These are phyloP conservation scores for Avena sativa DNA, from an alignment of 176 grass and related monocot genomes.

Conservation along the genomic window DNA sequence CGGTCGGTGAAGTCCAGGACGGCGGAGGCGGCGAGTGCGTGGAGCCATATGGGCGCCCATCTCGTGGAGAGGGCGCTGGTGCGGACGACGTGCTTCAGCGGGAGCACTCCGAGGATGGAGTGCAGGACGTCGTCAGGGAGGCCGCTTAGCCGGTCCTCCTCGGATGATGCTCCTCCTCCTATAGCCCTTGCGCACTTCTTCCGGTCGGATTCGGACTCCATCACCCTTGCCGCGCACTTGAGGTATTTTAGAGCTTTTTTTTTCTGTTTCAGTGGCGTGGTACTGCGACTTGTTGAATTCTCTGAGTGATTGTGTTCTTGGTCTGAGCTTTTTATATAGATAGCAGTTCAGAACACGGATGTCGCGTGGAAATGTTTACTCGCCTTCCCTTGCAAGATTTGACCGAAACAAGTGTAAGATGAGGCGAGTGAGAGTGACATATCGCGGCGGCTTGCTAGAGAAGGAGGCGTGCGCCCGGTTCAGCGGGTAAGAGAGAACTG, in stretches of 20 bases:
- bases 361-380: neutral
- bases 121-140: slow-evolving; percentile 65
- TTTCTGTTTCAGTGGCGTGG: neutral
- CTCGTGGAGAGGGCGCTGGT: slow-evolving; percentile 50
- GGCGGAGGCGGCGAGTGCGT: slow-evolving; percentile 43
- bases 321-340: neutral
- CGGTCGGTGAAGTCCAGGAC: slow-evolving; percentile 49
- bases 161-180: neutral
- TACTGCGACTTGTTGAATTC: neutral
- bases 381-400: slow-evolving; percentile 25
- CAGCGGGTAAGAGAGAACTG: neutral
- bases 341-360: neutral
- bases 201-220: neutral
- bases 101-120: slow-evolving; percentile 49
- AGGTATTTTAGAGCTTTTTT: neutral
- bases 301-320: neutral
- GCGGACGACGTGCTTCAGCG: slow-evolving; percentile 54
- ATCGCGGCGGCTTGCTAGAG: neutral
- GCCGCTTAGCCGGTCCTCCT: slow-evolving; percentile 56
- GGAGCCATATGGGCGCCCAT: neutral
- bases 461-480: neutral
- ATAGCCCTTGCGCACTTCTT: neutral
- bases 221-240: neutral
- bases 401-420: neutral
- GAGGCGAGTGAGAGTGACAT: neutral